Conservation (phyloP, 2,329 filamentous ascomycete species). For the Talaromyces rugulosus region DNA sequence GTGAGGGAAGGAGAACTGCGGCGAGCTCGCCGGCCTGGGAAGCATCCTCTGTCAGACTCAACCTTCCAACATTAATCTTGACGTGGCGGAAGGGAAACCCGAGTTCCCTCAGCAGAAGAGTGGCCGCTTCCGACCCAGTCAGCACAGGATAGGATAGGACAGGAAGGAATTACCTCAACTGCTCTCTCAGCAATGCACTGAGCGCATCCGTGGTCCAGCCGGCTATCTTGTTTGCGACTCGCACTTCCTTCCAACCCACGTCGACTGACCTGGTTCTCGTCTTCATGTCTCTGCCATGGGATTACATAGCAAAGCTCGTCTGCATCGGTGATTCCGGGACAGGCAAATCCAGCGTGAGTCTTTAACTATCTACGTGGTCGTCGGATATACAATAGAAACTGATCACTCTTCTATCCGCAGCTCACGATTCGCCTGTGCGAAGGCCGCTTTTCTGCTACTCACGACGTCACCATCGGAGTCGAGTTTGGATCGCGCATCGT, state of each 20-base stretch:
- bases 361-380: neutral
- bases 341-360: conserved; percentile 73
- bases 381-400: neutral
- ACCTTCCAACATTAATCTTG: neutral
- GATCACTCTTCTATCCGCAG: conserved; percentile 37
- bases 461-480: conserved; percentile 96
- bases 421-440: conserved; percentile 94
- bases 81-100: neutral
- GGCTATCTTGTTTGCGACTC: neutral
- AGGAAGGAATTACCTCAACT: neutral
- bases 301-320: conserved; percentile 98
- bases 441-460: conserved; percentile 87
- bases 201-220: neutral
- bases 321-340: conserved; percentile 95
- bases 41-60: neutral
- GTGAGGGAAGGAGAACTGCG: neutral
- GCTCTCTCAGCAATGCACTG: neutral
- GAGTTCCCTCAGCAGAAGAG: neutral
- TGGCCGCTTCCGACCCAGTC: neutral
- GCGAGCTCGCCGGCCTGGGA: neutral
- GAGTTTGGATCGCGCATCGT: conserved; percentile 94
- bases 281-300: conserved; percentile 65
- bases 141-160: neutral
- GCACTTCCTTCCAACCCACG: neutral
- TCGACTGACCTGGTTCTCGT: conserved; percentile 14